These are phyloP conservation scores for Neurospora sp. DNA, from an alignment of 495 filamentous ascomycete species.

Conservation along the genomic window DNA sequence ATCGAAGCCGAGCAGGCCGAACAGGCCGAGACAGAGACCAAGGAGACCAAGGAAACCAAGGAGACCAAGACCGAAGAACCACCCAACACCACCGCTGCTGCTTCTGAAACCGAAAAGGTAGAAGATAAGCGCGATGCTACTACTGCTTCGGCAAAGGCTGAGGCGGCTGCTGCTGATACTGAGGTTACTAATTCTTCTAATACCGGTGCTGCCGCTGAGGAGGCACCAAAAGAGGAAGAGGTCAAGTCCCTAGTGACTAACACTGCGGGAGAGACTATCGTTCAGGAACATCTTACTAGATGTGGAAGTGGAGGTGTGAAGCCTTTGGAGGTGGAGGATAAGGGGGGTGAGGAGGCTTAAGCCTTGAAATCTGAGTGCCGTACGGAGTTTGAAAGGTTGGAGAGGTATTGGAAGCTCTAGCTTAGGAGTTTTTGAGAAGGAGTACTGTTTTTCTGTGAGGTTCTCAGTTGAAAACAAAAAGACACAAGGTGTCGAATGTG, in stretches of 20 bases:
- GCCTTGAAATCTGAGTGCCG: too few species aligned
- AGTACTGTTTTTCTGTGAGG: too few species aligned
- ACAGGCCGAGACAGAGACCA: conserved; percentile 6
- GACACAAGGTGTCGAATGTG: not conserved
- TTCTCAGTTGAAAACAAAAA: too few species aligned
- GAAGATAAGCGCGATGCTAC: not conserved
- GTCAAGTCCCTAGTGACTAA: conserved; percentile 40
- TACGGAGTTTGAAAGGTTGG: too few species aligned
- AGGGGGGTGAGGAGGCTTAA: conserved; percentile 21
- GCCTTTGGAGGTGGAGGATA: conserved; percentile 24
- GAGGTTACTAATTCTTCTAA: not conserved
- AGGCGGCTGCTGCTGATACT: not conserved
- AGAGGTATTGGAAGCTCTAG: too few species aligned
- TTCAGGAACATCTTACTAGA: conserved; percentile 31
- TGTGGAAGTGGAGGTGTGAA: conserved; percentile 7
- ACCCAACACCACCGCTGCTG: not conserved
- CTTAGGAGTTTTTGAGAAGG: too few species aligned
- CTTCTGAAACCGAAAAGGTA: not conserved
- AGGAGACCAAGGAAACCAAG: too few species aligned
- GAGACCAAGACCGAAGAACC: not conserved
- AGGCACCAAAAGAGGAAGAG: conserved; percentile 1
- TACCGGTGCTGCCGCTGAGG: not conserved
- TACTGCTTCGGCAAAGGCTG: not conserved
- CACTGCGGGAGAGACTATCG: conserved; percentile 44
- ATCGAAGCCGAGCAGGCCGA: conserved; percentile 1